Evolutionary conservation across 345 rosid genomes (phyloP), one percentile per base, ranked within the genome.

Genomic region (Schrenkiella parvula): DNA sequence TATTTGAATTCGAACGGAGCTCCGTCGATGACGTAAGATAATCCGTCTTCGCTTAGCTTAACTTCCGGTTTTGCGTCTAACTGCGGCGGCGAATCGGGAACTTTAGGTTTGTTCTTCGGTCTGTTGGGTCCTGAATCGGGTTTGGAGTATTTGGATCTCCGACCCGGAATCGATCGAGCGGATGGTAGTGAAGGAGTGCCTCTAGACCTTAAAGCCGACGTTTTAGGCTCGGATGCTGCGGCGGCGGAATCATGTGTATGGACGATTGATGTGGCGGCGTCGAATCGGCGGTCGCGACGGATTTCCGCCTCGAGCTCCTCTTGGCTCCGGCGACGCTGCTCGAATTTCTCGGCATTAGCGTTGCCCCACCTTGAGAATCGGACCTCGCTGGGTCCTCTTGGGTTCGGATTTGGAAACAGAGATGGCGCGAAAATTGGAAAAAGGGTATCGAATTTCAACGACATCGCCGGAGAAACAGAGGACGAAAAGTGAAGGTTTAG

Each of bases 1-100:
- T 95, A 95, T 75, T 89, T 87, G 81, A 95, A 91, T 84, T 91
- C 95, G 26, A 88, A 95, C 23, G 99, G 97, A 51, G 97, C 90
- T 47, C 96, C 97, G 70, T 95, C 81, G 59, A 89, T 80, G 43
- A 88, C 85, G 66, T 85, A 91, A 34, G 95, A 75, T 47, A 89
- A 48, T 23, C 96, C 99, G 39, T 85, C 89, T 0, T 88, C 90
- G 51, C 87, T 82, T 14, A 95, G 29, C 55, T 72, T 68, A 5
- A 90, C 77, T 11, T 74, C 74, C 0, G 89, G 81, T 58, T 80
- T 81, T 15, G 82, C 47, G 47, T 80, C 74, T 35, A 82, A 26
- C 12, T 77, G 80, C 25, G 72, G 80, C 7, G 76, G 44, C 1
- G 74, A 67, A 29, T 63, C 68, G 38, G 39, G 74, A 44, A 64